Evolutionary conservation across 2,329 filamentous ascomycete species (phyloP).

Genomic region (Trichoderma koningiopsis): DNA sequence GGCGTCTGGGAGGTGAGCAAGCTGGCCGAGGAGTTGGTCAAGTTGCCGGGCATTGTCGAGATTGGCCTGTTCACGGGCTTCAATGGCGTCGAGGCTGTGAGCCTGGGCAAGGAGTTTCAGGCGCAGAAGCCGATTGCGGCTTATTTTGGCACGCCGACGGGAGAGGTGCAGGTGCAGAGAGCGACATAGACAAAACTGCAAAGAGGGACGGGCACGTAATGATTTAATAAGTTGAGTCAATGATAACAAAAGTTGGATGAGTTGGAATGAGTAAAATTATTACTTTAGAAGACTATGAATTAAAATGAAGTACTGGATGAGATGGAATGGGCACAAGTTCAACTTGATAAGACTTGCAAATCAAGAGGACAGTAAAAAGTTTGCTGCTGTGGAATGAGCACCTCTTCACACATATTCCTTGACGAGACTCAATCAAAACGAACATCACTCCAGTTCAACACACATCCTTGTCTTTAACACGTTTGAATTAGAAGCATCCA

Average conservation of each 20-base stretch:
- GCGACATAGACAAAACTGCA: neutral
- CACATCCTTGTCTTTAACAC: neutral
- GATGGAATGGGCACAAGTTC: too few species aligned
- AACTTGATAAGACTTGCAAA: neutral
- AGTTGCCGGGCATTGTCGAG: slow-evolving; percentile 84
- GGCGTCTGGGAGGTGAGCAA: slow-evolving; percentile 79
- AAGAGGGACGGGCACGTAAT: neutral
- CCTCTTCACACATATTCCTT: too few species aligned
- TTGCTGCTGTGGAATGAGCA: too few species aligned
- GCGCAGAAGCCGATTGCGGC: slow-evolving; percentile 91
- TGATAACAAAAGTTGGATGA: neutral
- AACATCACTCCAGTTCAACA: neutral
- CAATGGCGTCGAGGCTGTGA: slow-evolving; percentile 68
- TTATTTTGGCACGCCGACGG: slow-evolving; percentile 90
- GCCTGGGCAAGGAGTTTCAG: slow-evolving; percentile 58
- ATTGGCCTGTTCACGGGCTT: slow-evolving; percentile 86
- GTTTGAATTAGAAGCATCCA: slow-evolving; percentile 2
- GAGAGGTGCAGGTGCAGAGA: slow-evolving; percentile 53
- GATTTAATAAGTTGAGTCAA: neutral
- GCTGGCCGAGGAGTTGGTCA: slow-evolving; percentile 74
- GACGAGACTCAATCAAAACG: too few species aligned
- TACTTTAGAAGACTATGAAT: neutral
- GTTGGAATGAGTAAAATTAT: neutral
- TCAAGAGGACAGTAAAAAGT: neutral
- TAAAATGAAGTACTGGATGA: neutral